Base-by-base conservation (phyloP, 164 flowering plant genomes). In the Vitis labrusca region DNA sequence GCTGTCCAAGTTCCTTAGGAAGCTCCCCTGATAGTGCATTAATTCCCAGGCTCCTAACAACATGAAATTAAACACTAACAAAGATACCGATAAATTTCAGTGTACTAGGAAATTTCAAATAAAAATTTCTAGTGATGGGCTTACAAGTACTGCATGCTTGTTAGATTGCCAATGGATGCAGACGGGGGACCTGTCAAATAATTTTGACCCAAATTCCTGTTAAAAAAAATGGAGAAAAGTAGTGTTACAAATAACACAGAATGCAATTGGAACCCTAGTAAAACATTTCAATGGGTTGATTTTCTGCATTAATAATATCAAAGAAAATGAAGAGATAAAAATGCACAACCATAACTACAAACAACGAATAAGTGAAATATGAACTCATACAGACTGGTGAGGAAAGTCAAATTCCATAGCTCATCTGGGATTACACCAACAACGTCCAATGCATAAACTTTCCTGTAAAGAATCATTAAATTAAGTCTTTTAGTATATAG, bases 141-240 rank as follows among this genome's bases (percentile, higher is more conserved):
- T 17, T 17, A 17, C 19, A 17, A 17, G 19, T 17, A 17, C 19
- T 17, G 19, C 19, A 17, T 17, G 19, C 81, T 72, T 59, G 77
- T 80, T 53, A 88, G 72, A 59, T 77, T 84, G 47, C 80, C 86
- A 71, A 88, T 80, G 48, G 88, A 79, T 64, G 91, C 52, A 59
- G 98, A 87, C 55, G 91, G 60, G 47, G 88, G 73, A 63, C 98
- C 96, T 12, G 90, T 79, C 70, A 92, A 83, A 82, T 71, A 83
- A 74, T 92, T 92, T 53, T 84, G 89, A 63, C 27, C 67, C 70
- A 89, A 70, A 12, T 80, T 67, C 76, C 97, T 89, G 85, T 30
- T 1, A 76, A 68, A 11, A n/a, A 62, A 32, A 50, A 23, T 9
- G 10, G 44, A 66, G 5, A 53, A 9, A 49, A 17, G 12, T 19